Base-by-base conservation (phyloP, 1,284 basidiomycete genomes). In the Ceratobasidium papillatum region DNA sequence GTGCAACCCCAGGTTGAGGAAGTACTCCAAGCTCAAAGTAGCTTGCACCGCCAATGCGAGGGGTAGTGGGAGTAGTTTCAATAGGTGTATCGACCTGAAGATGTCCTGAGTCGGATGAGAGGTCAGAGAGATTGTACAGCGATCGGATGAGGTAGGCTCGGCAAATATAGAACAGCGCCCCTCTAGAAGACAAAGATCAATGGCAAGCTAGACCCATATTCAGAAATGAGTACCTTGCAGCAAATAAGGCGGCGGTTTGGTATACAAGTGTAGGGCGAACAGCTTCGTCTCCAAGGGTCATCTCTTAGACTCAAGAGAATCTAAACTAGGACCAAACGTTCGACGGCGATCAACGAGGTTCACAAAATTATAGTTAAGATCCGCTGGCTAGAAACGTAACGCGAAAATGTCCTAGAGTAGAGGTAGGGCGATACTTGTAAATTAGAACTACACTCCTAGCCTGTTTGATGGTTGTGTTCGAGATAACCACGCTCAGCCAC, bases 101-200 rank as follows among this genome's bases (percentile, higher is more conserved):
- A 5, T 32, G 27, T 19, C 32, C 25, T 2, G 66, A 73, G 43
- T 74, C 51, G 30, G 72, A 52, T 8, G 72, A 51, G 4, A 58
- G 43, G 11, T 64, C 59, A 5, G 63, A 72, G 7, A 74, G 63
- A 27, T 69, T 65, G 49, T 76, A 76, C 0, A 76, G 58, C 22
- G 75, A 74, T 22, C 72, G 62, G 19, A 76, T 66, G 34, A 76
- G 62, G 43, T 76, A 76, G 11, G 30, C 74, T 65, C 75, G 63
- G 30, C 75, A 76, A 34, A 69, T 45, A 47, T 76, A 76, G 65
- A 76, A 76, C 19, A 76, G 52, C 43, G 41, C 72, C 1, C 58
- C 49, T 71, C 75, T 76, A 49, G 30, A 43, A 47, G 61, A 11
- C 22, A 27, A 34, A 58, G 8, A 32, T 27, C 27, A 71, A 36